These are phyloP conservation scores for Linnemannia elongata DNA, from an alignment of 192 early-diverging fungal genomes.

Conservation along the genomic window DNA sequence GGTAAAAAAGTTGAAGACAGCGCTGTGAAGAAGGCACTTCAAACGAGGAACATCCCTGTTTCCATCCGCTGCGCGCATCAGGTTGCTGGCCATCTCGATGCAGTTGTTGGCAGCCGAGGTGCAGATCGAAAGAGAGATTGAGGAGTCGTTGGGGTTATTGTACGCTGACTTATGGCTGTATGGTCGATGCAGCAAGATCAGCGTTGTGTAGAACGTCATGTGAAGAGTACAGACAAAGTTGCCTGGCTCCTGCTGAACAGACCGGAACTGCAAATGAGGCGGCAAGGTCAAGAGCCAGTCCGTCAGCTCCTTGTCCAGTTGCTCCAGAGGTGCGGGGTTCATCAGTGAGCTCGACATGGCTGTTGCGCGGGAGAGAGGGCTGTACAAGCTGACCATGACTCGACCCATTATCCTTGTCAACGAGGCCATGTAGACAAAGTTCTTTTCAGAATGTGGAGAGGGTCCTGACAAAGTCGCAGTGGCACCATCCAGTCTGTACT, in stretches of 20 bases:
- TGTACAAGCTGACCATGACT: slow-evolving; percentile 56
- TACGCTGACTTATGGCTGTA: slow-evolving; percentile 54
- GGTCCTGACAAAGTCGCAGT: slow-evolving; percentile 28
- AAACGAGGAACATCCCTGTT: slow-evolving; percentile 34
- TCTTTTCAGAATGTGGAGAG: slow-evolving; percentile 43
- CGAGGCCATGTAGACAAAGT: slow-evolving; percentile 57
- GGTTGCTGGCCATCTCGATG: slow-evolving; percentile 55
- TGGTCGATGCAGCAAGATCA: slow-evolving; percentile 69
- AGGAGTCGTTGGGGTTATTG: slow-evolving; percentile 25
- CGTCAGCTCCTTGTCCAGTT: slow-evolving; percentile 59
- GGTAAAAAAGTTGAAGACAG: slow-evolving; percentile 57
- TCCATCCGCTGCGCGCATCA: slow-evolving; percentile 46
- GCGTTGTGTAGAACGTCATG: slow-evolving; percentile 65
- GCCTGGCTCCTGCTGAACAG: slow-evolving; percentile 48
- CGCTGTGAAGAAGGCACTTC: slow-evolving; percentile 35
- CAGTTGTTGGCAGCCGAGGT: slow-evolving; percentile 58
- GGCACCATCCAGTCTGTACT: slow-evolving; percentile 39
- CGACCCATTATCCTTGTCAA: slow-evolving; percentile 52
- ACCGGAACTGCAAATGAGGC: slow-evolving; percentile 64
- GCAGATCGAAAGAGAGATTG: slow-evolving; percentile 55
- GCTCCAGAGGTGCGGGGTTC: slow-evolving; percentile 61
- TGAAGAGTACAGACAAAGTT: slow-evolving; percentile 60
- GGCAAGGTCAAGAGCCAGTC: slow-evolving; percentile 65
- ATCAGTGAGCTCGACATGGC: slow-evolving; percentile 36
- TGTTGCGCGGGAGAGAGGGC: slow-evolving; percentile 42